These are phyloP conservation scores for Aspergillus cavernicola DNA, from an alignment of 495 filamentous ascomycete species.

Conservation along the genomic window DNA sequence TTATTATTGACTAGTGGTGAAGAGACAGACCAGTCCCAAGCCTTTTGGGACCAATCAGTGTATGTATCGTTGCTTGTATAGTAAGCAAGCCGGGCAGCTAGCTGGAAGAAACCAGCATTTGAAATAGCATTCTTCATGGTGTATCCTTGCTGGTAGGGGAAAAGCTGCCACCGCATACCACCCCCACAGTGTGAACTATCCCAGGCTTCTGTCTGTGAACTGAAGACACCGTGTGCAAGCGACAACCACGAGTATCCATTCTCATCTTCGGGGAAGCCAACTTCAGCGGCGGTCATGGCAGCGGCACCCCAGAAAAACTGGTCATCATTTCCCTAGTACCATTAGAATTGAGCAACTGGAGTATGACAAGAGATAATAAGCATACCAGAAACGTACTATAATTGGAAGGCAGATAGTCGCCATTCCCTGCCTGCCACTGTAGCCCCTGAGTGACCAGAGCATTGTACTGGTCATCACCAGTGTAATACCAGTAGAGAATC, in stretches of 20 bases:
- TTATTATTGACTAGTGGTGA: constrained; percentile 51
- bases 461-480: constrained; percentile 51
- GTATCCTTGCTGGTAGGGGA: constrained; percentile 48
- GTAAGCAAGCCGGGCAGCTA: constrained; percentile 67
- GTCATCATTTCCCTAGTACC: constrained; percentile 50
- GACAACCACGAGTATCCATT: constrained; percentile 64
- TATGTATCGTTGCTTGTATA: constrained; percentile 65
- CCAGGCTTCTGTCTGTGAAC: constrained; percentile 59
- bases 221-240: constrained; percentile 75
- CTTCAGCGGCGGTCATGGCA: constrained; percentile 54
- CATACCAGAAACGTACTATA: constrained; percentile 38
- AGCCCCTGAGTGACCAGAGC: constrained; percentile 45
- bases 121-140: constrained; percentile 68
- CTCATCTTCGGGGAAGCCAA: constrained; percentile 39
- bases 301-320: constrained; percentile 56
- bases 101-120: constrained; percentile 67
- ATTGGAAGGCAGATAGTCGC: constrained; percentile 47
- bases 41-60: constrained; percentile 61
- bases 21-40: constrained; percentile 59
- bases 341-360: not conserved
- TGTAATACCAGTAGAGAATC: constrained; percentile 55
- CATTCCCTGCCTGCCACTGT: constrained; percentile 44
- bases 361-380: not conserved
- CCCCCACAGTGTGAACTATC: constrained; percentile 45
- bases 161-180: constrained; percentile 58